Conservation (phyloP, 305 asterid species). For the Fraxinus sp. region DNA sequence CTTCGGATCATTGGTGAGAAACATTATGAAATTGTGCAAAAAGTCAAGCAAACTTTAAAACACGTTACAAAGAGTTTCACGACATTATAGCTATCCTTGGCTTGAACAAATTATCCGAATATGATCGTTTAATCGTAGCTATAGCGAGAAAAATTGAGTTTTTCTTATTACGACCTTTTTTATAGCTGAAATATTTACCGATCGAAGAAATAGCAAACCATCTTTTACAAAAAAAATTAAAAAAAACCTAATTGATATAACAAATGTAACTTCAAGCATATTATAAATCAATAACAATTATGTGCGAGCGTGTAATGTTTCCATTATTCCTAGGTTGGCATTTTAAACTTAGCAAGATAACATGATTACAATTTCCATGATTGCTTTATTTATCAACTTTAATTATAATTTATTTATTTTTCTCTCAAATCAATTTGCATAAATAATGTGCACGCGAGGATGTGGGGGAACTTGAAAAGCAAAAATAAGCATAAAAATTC, state of each 20-base stretch:
- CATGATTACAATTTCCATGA: not conserved
- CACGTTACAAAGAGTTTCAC: too few species aligned
- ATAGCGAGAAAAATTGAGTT: too few species aligned
- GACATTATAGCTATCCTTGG: too few species aligned
- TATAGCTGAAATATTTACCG: too few species aligned
- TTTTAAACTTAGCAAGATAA: not conserved
- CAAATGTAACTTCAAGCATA: not conserved
- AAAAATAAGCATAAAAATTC: constrained; percentile 26
- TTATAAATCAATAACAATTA: not conserved
- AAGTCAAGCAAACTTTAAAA: too few species aligned
- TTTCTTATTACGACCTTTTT: too few species aligned
- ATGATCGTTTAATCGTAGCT: too few species aligned
- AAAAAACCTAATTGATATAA: not conserved
- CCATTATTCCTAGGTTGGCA: not conserved
- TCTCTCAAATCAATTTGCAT: not conserved
- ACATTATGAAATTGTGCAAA: too few species aligned
- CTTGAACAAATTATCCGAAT: too few species aligned
- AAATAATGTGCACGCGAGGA: constrained; percentile 37
- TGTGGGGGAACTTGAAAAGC: constrained; percentile 30
- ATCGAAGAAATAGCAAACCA: not conserved
- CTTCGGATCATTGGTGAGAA: too few species aligned
- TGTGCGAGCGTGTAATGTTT: not conserved
- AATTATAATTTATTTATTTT: not conserved
- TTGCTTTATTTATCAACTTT: not conserved
- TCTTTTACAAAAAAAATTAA: too few species aligned